Evolutionary conservation across 352 stramenopile species (phyloP).

Genomic region (Phytopythium ostracodes): DNA sequence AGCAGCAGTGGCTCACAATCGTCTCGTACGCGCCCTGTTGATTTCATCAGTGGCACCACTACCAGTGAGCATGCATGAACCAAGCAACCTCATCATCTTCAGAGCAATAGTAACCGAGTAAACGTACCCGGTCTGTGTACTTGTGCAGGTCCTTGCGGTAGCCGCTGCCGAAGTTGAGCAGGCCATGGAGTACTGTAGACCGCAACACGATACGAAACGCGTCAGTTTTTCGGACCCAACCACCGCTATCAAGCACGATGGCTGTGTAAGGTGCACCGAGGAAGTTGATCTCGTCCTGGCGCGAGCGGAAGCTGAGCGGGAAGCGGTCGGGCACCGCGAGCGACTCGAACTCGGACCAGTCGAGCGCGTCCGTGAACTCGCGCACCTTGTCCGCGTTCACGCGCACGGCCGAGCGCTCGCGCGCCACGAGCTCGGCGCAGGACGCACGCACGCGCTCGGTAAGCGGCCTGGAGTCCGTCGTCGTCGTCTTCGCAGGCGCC

Average conservation of each 20-base stretch:
- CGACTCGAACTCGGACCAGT: slow-evolving; percentile 44
- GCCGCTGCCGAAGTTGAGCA: slow-evolving; percentile 81
- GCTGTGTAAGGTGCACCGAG: slow-evolving; percentile 36
- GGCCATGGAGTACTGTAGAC: slow-evolving; percentile 45
- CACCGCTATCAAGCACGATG: no score
- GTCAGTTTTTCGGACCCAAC: background rate
- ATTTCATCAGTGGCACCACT: background rate
- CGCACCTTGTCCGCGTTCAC: slow-evolving; percentile 46
- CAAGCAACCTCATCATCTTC: background rate
- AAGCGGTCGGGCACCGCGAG: slow-evolving; percentile 50
- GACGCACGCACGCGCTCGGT: slow-evolving; percentile 47
- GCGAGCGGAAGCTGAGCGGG: slow-evolving; percentile 70
- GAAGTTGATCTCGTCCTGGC: slow-evolving; percentile 77
- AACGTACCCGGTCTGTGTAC: slow-evolving; percentile 46
- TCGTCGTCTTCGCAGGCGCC: background rate
- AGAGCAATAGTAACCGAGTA: no score
- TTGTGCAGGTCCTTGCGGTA: slow-evolving; percentile 79
- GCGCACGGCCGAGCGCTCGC: slow-evolving; percentile 38
- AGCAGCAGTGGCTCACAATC: slow-evolving; percentile 30
- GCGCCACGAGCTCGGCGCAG: slow-evolving; percentile 42
- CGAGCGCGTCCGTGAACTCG: slow-evolving; percentile 45
- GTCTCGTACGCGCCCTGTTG: slow-evolving; percentile 63
- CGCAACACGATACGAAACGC: no score
- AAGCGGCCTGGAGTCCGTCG: slow-evolving; percentile 14
- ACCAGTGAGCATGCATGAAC: background rate